These are phyloP conservation scores for Neospermospora avenae DNA, from an alignment of 2,329 filamentous ascomycete genomes.

Conservation along the genomic window DNA sequence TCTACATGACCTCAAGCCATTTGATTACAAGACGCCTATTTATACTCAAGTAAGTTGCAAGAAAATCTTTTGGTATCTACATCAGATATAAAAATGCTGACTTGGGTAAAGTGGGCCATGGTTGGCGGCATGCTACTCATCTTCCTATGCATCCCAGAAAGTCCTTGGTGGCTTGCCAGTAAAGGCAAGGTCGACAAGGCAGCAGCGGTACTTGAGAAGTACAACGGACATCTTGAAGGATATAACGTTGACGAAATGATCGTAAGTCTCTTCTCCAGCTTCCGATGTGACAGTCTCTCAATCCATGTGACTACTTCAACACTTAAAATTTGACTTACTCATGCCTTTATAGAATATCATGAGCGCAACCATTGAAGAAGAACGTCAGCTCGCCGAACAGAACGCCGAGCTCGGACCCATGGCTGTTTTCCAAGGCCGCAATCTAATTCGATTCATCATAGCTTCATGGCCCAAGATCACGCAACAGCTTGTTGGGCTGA, in stretches of 20 bases:
- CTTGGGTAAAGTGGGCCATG: slow-evolving; percentile 40
- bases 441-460: slow-evolving; percentile 34
- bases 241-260: slow-evolving; percentile 35
- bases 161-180: slow-evolving; percentile 40
- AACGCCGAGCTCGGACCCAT: slow-evolving; percentile 31
- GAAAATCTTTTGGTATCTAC: not conserved
- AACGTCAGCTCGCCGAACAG: slow-evolving; percentile 26
- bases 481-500: slow-evolving; percentile 25
- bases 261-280: slow-evolving; percentile 18
- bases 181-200: slow-evolving; percentile 34
- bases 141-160: slow-evolving; percentile 40
- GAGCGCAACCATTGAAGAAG: slow-evolving; percentile 27
- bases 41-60: slow-evolving; percentile 39
- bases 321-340: not conserved
- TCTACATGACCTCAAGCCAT: slow-evolving; percentile 33
- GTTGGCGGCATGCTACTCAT: slow-evolving; percentile 41
- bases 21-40: slow-evolving; percentile 40
- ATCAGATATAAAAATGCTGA: not conserved
- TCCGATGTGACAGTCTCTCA: slow-evolving; percentile 3
- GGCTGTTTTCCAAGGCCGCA: slow-evolving; percentile 34
- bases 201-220: slow-evolving; percentile 19
- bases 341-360: slow-evolving; percentile 17
- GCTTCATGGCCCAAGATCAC: slow-evolving; percentile 29
- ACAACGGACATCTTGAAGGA: slow-evolving; percentile 29
- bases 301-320: not conserved